Conservation (phyloP, 441 rosid genomes). For the Heliophila coronopifolia region DNA sequence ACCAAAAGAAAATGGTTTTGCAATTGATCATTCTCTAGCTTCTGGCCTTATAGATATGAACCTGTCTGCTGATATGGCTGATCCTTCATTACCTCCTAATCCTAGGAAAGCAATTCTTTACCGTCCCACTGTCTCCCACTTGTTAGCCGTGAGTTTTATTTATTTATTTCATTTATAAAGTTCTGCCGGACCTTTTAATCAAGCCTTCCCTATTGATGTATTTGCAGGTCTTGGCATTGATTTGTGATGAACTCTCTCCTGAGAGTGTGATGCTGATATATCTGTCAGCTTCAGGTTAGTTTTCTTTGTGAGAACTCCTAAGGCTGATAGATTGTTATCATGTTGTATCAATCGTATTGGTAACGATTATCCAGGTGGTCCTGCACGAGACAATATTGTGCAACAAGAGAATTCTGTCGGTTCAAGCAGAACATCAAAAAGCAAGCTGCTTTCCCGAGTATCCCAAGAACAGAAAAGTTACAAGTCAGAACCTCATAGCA, state of each 20-base stretch:
- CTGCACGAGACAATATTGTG: slow-evolving; percentile 33
- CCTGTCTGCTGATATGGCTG: slow-evolving; percentile 62
- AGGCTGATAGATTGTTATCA: slow-evolving; percentile 1
- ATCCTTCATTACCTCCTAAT: slow-evolving; percentile 71
- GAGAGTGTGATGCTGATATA: slow-evolving; percentile 75
- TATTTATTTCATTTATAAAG: neutral
- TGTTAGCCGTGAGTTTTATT: slow-evolving; percentile 67
- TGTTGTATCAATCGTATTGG: slow-evolving; percentile 18
- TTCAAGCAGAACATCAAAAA: slow-evolving; percentile 54
- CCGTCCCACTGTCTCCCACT: slow-evolving; percentile 74
- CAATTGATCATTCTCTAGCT: slow-evolving; percentile 62
- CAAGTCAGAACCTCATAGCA: slow-evolving; percentile 40
- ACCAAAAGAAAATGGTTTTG: slow-evolving; percentile 61
- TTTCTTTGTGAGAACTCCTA: slow-evolving; percentile 20
- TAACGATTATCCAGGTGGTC: slow-evolving; percentile 48
- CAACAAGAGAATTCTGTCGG: slow-evolving; percentile 48
- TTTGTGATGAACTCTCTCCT: slow-evolving; percentile 77
- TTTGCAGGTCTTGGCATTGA: slow-evolving; percentile 77
- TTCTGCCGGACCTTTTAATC: neutral
- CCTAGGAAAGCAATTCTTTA: slow-evolving; percentile 85
- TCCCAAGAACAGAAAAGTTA: slow-evolving; percentile 46
- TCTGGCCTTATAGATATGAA: slow-evolving; percentile 78
- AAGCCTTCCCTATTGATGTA: slow-evolving; percentile 13
- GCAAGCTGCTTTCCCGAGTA: slow-evolving; percentile 40
- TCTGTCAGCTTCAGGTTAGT: slow-evolving; percentile 73